Base-by-base conservation (phyloP, 768 basidiomycete genomes). In the Tephrocybe rancida region DNA sequence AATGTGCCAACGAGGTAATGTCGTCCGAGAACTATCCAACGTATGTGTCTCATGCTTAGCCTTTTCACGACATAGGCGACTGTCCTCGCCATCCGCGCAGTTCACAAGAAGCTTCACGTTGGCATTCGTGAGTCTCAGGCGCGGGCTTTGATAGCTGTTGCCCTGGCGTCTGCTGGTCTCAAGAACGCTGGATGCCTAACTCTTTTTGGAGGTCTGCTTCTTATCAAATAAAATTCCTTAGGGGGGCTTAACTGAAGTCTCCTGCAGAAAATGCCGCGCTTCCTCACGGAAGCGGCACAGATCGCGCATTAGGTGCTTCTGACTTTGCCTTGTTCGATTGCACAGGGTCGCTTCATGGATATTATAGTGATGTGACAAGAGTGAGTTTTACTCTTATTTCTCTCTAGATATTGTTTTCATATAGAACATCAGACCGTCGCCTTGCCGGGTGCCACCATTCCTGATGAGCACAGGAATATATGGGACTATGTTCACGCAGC, bases 71-170 rank as follows among this genome's bases (percentile, higher is more conserved):
- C 55, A 48, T 61, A 94, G 91, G 86, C 80, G n/a, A 92, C 91
- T 0, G 61, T 94, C 4, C 76, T 92, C 14, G 83, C 88, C 5
- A 87, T 93, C 62, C 79, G 88, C 10, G 76, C 78, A 5, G 85
- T 88, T 1, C 79, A 83, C 52, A 72, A 77, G 44, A 69, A 76
- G 38, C 74, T 94, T 69, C 74, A 76, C 53, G 70, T 90, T 48
- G 90, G 92, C 18, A 89, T 94, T 60, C 84, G 73, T 6, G 90
- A 95, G 70, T 91, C 89, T 7, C 73, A 85, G 60, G 89, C 85
- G 11, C 69, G 76, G 11, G 62, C 52, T n/a, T 78, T 92, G 69
- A 73, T 93, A 53, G 66, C 74, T 24, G 64, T 68, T 26, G 81
- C 88, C 1, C 74, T 93, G 35, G 51, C 70, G 11, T 67, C 72